Base-by-base conservation (phyloP, 345 rosid species). In the Brassica incana region DNA sequence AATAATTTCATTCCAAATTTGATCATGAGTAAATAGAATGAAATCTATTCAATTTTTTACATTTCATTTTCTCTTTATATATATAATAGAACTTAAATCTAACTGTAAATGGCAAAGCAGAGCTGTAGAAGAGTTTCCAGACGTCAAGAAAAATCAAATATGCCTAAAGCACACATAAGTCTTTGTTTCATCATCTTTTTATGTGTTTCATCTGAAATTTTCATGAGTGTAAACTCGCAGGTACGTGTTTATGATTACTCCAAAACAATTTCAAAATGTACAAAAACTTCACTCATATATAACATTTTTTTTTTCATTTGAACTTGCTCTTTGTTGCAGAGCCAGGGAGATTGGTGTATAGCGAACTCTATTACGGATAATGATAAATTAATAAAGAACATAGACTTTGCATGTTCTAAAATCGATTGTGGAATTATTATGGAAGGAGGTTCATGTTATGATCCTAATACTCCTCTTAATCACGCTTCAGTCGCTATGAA, bases 401-500 rank as follows among this genome's bases (percentile, higher is more conserved):
- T 73, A 60, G 0, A 62, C 2, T 58, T n/a, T 6, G 68, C 48
- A 5, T 75, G 79, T 69, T 14, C 61, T 3, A 27, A 0, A 50
- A 5, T 69, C 2, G 68, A 76, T 32, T 80, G 83, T 64, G 4
- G 14, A 0, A 18, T 38, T 54, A 25, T 80, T 69, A 8, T 8
- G 35, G 2, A 54, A 54, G 80, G 80, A 6, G 72, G 76, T 30
- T 1, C 62, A 70, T 80, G 83, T 52, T 62, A 2, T 58, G 1
- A 0, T 18, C 71, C 72, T 11, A 32, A 74, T 50, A 52, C 8
- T 20, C 3, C 36, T n/a, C 70, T 33, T n/a, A 63, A 48, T 54
- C 38, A 27, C 5, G 80, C 83, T 69, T 80, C 83, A 6, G 72
- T 80, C 9, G 76, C 60, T 66, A 75, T 80, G 76, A 80, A 80